Base-by-base conservation (phyloP, 805 yeast species). In the Suhomyces vadensis region DNA sequence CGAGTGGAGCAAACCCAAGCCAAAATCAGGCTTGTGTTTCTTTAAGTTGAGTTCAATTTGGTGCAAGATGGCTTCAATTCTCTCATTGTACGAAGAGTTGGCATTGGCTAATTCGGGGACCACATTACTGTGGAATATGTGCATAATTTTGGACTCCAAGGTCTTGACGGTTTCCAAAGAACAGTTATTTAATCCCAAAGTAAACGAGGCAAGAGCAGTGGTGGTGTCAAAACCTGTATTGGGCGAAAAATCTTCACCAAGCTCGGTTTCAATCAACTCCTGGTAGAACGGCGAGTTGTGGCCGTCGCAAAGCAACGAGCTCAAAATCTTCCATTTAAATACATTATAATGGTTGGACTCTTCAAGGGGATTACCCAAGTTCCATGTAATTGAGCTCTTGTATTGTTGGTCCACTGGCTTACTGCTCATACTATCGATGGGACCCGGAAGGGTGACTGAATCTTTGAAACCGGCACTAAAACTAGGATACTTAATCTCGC, bases 211-310 rank as follows among this genome's bases (percentile, higher is more conserved):
- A 35, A 80, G 75, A 0, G 87, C 83, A 3, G 96, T 86, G 41
- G 87, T 81, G 1, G 86, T 76, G 47, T 92, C 97, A 43, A 88
- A 71, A 1, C 99, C 99, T 0, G 95, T 74, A 58, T 94, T 94
- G 4, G 89, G 86, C 0, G 92, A 71, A 58, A 83, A 94, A 52
- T 94, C 97, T 41, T 87, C 79, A 33, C 94, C 98, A 25, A 83
- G 59, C 1, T 92, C 94, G 1, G 85, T 66, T 61, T 94, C 99
- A 43, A 94, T 85, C 43, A 94, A 70, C n/a, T 79, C 79, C 63
- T 90, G 88, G 63, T 91, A 88, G 43, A 94, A 73, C 5, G 95
- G 92, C 5, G 98, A 85, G 9, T 94, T 85, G 58, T 92, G 98
- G 2, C 98, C 98, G 59, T 88, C 96, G 52, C 84, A 78, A 25